These are phyloP conservation scores for Acrodontium crateriforme DNA, from an alignment of 2,329 filamentous ascomycete genomes.

Conservation along the genomic window DNA sequence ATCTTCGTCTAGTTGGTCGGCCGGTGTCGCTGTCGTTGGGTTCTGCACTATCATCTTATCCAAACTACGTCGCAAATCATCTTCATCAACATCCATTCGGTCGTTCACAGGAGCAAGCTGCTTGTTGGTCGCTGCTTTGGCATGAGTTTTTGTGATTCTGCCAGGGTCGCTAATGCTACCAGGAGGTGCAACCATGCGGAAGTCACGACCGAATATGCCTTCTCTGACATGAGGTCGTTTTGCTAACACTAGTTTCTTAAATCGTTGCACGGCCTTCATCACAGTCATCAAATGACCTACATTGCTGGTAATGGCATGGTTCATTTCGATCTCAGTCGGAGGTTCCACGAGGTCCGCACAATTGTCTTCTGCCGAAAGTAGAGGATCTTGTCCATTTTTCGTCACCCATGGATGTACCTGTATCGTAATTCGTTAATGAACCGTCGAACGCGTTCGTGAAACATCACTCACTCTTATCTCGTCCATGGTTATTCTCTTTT, in stretches of 20 bases:
- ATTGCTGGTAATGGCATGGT: slow-evolving; percentile 77
- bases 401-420: slow-evolving; percentile 93
- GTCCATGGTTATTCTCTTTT: slow-evolving; percentile 68
- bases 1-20: slow-evolving; percentile 4
- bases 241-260: slow-evolving; percentile 59
- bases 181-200: slow-evolving; percentile 45
- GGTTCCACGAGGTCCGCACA: slow-evolving; percentile 65
- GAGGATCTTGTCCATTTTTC: slow-evolving; percentile 57
- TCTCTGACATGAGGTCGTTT: slow-evolving; percentile 42
- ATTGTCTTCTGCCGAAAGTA: slow-evolving; percentile 75
- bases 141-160: slow-evolving; percentile 34
- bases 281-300: slow-evolving; percentile 78
- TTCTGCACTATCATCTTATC: not conserved
- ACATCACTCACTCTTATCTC: slow-evolving; percentile 56
- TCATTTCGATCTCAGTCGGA: slow-evolving; percentile 82
- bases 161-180: slow-evolving; percentile 38
- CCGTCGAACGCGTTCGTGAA: slow-evolving; percentile 3
- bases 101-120: not conserved
- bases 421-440: slow-evolving; percentile 9
- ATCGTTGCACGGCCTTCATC: slow-evolving; percentile 81
- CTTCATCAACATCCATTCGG: slow-evolving; percentile 2
- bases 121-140: slow-evolving; percentile 15
- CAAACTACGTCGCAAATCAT: not conserved
- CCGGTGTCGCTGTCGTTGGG: slow-evolving; percentile 1
- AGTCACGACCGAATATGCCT: slow-evolving; percentile 45